These are phyloP conservation scores for Chaetomium globosum DNA, from an alignment of 2,329 filamentous ascomycete species.

Conservation along the genomic window DNA sequence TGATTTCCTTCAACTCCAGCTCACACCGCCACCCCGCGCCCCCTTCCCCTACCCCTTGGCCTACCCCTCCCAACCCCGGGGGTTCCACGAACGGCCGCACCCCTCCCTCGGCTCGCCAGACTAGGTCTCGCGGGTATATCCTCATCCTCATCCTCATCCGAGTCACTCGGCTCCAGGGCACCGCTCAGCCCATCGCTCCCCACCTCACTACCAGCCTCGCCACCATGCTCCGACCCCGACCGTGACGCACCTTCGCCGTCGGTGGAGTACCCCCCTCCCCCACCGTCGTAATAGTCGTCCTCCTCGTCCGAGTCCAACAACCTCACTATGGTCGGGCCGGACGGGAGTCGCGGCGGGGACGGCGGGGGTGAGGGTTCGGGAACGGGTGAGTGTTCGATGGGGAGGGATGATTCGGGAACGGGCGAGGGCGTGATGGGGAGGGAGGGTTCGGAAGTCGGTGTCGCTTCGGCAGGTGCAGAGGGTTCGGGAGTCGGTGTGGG, in stretches of 20 bases:
- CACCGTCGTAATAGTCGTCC: conserved; percentile 16
- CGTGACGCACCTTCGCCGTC: conserved; percentile 3
- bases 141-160: conserved; percentile 25
- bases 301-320: conserved; percentile 39
- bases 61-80: conserved; percentile 1
- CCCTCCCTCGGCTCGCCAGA: conserved; percentile 15
- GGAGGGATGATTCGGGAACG: background rate
- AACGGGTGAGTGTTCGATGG: conserved; percentile 9
- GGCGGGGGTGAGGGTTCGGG: conserved; percentile 11
- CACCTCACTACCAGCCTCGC: background rate
- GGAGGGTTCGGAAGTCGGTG: too few relatives aligned
- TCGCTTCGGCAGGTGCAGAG: too few relatives aligned
- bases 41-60: conserved; percentile 16
- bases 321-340: conserved; percentile 43
- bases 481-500: conserved; percentile 2
- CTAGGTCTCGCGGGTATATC: conserved; percentile 32
- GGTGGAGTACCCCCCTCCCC: conserved; percentile 14
- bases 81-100: conserved; percentile 19
- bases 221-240: background rate
- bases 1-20: background rate
- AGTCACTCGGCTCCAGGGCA: conserved; percentile 26
- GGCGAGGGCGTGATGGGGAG: too few relatives aligned
- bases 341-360: conserved; percentile 26
- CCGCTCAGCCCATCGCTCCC: conserved; percentile 8
- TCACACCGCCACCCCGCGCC: conserved; percentile 11